These are phyloP conservation scores for Fusarium pseudonygamai DNA, from an alignment of 2,329 filamentous ascomycete species.

Conservation along the genomic window DNA sequence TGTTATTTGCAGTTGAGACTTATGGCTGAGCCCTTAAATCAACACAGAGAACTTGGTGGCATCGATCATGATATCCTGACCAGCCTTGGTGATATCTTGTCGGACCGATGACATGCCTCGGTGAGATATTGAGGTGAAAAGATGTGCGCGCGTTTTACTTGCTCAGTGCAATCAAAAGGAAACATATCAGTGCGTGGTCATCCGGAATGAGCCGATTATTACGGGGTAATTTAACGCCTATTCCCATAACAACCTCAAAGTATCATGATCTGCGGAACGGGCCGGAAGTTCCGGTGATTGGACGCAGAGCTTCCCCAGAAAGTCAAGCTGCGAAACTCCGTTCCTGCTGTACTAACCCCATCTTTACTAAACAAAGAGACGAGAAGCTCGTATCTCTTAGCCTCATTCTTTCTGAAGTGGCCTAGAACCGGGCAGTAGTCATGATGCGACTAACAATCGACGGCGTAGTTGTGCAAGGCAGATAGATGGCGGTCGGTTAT, in stretches of 20 bases:
- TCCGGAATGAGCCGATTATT: not conserved
- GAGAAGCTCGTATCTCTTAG: accelerated
- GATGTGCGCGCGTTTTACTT: not conserved
- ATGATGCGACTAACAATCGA: too few relatives aligned
- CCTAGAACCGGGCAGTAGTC: accelerated
- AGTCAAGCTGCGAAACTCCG: not conserved
- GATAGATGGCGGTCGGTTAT: too few relatives aligned
- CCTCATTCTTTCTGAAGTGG: accelerated
- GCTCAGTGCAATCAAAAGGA: not conserved
- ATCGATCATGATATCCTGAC: too few relatives aligned
- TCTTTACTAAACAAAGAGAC: accelerated
- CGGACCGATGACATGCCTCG: not conserved
- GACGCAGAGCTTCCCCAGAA: not conserved
- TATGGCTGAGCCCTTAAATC: too few relatives aligned
- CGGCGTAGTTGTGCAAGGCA: too few relatives aligned
- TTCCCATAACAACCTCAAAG: not conserved
- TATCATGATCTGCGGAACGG: not conserved
- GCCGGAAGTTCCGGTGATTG: not conserved
- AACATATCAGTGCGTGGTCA: not conserved
- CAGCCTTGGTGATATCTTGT: not conserved
- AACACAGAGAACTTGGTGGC: not conserved
- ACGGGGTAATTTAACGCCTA: not conserved
- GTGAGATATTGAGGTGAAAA: not conserved
- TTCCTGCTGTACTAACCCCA: not conserved
- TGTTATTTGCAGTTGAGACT: too few relatives aligned